Conservation (phyloP, 2,329 filamentous ascomycete genomes). For the Hymenoscyphus salicellus region DNA sequence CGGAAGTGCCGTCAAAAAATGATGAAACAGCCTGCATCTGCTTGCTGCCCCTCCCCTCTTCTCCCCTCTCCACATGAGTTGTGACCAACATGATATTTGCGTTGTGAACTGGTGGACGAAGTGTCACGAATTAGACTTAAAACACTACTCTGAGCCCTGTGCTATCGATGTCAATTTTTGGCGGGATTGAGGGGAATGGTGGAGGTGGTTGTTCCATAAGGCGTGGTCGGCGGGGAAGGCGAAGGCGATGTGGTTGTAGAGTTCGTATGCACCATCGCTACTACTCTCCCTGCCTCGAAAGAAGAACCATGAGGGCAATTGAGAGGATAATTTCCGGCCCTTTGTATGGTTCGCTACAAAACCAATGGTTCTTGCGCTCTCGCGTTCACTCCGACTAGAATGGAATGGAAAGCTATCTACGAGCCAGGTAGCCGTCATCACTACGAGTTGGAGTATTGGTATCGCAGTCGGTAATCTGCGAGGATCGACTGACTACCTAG, state of each 20-base stretch:
- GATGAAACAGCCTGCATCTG: not conserved
- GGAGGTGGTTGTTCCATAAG: not conserved
- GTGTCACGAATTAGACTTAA: not conserved
- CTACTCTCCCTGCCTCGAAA: not conserved
- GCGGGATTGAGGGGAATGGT: not conserved
- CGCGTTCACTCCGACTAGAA: no score
- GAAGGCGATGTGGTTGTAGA: not conserved
- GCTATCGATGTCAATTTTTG: not conserved
- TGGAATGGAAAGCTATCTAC: no score
- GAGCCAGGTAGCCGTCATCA: no score
- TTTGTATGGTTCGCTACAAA: no score
- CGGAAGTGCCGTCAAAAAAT: constrained; percentile 1
- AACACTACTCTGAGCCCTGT: not conserved
- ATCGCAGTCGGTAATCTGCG: no score
- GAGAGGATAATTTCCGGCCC: no score
- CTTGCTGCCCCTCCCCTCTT: not conserved
- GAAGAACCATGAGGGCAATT: not conserved
- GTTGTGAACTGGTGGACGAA: not conserved
- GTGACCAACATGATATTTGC: not conserved
- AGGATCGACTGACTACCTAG: no score
- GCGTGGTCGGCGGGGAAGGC: not conserved
- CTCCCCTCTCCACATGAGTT: not conserved
- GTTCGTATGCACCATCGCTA: not conserved
- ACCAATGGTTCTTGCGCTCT: no score
- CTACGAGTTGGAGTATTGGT: no score